Percentiles rank a stretch among this genome's conserved stretches.
Evolutionary conservation across 2,329 filamentous ascomycete genomes (phyloP).

Genomic region (Fragosphaeria purpurea): DNA sequence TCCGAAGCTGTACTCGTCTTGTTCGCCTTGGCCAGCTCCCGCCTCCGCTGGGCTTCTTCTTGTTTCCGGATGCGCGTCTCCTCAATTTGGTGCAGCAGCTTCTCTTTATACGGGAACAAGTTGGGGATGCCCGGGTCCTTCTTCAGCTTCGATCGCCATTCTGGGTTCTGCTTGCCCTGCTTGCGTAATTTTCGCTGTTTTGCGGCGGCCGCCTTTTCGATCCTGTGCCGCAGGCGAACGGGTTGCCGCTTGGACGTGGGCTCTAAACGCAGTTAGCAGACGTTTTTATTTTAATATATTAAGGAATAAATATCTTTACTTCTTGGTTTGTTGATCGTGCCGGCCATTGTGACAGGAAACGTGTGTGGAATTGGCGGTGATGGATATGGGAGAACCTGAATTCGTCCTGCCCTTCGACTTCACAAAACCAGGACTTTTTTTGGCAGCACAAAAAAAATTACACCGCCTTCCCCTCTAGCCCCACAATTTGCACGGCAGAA

Average conservation of each 20-base stretch:
- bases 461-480: slow-evolving; percentile 13
- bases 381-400: too few relatives aligned
- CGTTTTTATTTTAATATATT: too few relatives aligned
- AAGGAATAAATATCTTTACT: slow-evolving; percentile 26
- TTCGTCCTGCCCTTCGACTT: too few relatives aligned
- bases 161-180: slow-evolving; percentile 86
- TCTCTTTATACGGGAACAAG: slow-evolving; percentile 95
- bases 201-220: slow-evolving; percentile 79
- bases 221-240: slow-evolving; percentile 86
- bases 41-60: slow-evolving; percentile 62
- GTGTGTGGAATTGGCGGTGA: neutral
- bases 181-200: slow-evolving; percentile 90
- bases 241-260: slow-evolving; percentile 89
- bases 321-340: slow-evolving; percentile 44
- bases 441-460: slow-evolving; percentile 12
- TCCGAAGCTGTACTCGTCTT: slow-evolving; percentile 37
- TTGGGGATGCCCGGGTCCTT: slow-evolving; percentile 98
- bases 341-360: slow-evolving; percentile 33
- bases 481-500: slow-evolving; percentile 10
- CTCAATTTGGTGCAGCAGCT: slow-evolving; percentile 88
- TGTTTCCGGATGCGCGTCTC: slow-evolving; percentile 71
- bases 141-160: slow-evolving; percentile 92
- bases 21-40: slow-evolving; percentile 61
- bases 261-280: slow-evolving; percentile 41
- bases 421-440: neutral